These are phyloP conservation scores for Tephrocybe sp. DNA, from an alignment of 768 basidiomycete genomes.

Conservation along the genomic window DNA sequence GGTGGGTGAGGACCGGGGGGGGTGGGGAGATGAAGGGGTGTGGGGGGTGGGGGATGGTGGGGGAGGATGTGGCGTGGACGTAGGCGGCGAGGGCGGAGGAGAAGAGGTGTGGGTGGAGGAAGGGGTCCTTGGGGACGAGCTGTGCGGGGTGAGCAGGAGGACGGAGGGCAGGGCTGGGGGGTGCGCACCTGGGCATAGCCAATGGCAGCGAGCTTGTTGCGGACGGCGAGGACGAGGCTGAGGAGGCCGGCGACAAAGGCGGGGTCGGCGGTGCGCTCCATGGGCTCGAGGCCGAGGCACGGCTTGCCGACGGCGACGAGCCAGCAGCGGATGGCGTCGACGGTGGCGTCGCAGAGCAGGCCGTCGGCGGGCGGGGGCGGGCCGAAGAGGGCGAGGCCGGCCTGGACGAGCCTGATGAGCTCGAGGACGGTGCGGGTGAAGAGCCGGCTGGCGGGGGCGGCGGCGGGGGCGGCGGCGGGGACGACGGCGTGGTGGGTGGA, in stretches of 20 bases:
- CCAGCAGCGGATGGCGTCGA: slow-evolving; percentile 72
- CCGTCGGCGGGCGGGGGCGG: slow-evolving; percentile 46
- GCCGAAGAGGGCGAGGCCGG: slow-evolving; percentile 70
- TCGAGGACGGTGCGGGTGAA: slow-evolving; percentile 74
- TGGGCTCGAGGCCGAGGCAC: slow-evolving; percentile 64
- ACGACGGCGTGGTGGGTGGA: too few species aligned
- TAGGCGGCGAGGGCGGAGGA: slow-evolving; percentile 45
- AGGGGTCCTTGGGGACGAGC: slow-evolving; percentile 73
- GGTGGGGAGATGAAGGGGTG: slow-evolving; percentile 14
- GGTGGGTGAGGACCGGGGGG: slow-evolving; percentile 37
- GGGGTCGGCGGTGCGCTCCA: slow-evolving; percentile 75
- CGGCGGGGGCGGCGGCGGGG: too few species aligned
- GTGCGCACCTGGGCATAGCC: slow-evolving; percentile 40
- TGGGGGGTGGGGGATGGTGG: slow-evolving; percentile 18
- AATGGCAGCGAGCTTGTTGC: slow-evolving; percentile 69
- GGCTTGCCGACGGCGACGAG: slow-evolving; percentile 63
- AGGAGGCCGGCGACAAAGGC: slow-evolving; percentile 68
- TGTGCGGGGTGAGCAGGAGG: slow-evolving; percentile 23
- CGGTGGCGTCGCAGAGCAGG: slow-evolving; percentile 74
- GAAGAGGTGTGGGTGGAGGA: slow-evolving; percentile 66
- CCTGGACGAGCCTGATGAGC: slow-evolving; percentile 74
- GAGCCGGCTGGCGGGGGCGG: slow-evolving; percentile 35
- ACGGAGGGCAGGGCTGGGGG: too few species aligned
- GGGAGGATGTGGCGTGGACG: slow-evolving; percentile 23
- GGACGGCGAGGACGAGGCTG: slow-evolving; percentile 62